phyloP scores from a whole-genome alignment of 495 filamentous ascomycete species.

The Cryomyces antarcticus region DNA sequence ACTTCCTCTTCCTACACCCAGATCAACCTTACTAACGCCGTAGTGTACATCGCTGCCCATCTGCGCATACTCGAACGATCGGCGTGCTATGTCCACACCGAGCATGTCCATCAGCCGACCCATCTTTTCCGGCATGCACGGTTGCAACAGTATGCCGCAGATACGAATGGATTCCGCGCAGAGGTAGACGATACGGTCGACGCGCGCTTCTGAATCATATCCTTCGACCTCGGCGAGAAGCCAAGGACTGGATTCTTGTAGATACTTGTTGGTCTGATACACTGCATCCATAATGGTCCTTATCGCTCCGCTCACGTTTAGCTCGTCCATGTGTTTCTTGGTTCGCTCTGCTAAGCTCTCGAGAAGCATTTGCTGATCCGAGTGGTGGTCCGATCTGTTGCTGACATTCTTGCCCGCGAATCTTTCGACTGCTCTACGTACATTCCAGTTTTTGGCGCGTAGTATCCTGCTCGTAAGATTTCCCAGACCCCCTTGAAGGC shows the following conservation, averaged over 20 bases:
- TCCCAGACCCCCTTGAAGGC: conserved; percentile 51
- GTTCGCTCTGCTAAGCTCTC: neutral
- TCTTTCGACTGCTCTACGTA: conserved; percentile 31
- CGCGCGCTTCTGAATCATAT: neutral
- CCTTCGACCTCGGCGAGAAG: conserved; percentile 2
- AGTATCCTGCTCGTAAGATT: conserved; percentile 56
- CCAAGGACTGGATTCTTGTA: conserved; percentile 42
- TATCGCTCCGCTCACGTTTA: conserved; percentile 44
- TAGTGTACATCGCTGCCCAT: conserved; percentile 45
- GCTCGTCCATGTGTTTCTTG: conserved; percentile 30
- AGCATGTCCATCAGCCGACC: conserved; percentile 54
- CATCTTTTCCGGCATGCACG: conserved; percentile 74
- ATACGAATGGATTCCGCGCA: conserved; percentile 63
- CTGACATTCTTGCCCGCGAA: conserved; percentile 4
- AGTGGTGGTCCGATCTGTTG: neutral
- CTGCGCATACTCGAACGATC: conserved; percentile 33
- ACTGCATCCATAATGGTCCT: conserved; percentile 43
- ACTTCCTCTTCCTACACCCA: conserved; percentile 19
- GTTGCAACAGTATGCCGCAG: conserved; percentile 66
- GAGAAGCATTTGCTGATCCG: neutral
- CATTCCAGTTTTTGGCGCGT: conserved; percentile 42
- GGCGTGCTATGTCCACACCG: conserved; percentile 40
- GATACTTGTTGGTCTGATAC: conserved; percentile 42
- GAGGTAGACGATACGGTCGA: conserved; percentile 39
- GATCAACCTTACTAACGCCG: conserved; percentile 26